Base-by-base conservation (phyloP, 495 filamentous ascomycete genomes). In the Tricharina praecox region DNA sequence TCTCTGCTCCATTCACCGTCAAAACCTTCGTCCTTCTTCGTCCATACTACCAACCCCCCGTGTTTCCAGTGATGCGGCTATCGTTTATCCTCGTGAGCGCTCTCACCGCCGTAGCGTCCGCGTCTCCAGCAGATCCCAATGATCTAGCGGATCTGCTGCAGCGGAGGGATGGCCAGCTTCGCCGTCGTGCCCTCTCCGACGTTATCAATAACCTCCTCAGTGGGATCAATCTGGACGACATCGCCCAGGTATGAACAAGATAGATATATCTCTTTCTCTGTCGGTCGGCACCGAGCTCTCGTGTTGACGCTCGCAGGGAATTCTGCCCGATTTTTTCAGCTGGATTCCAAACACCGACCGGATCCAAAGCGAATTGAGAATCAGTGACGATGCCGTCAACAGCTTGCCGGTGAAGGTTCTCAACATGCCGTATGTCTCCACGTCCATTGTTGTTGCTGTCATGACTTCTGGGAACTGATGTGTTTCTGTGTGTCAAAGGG, bases 361-460 rank as follows among this genome's bases (percentile, higher is more conserved):
- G 18, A 59, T 59, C 30, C 26, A 45, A 52, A 77, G 67, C 48
- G 69, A 69, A 33, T 64, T 84, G 2, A 73, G 75, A 2, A 63
- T 85, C 34, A 62, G 69, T 42, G 67, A 72, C 43, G 55, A 55
- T 10, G 69, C 76, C n/a, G 60, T 82, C 19, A 66, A 58, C 11
- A 71, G 75, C 3, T 61, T 72, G 30, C 81, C 82, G 0, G 79
- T 81, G 1, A 71, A 82, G 51, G 78, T 81, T 15, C 58, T 85
- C 42, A 84, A 85, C 53, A 63, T 86, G 8, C 77, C 79, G 64
- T 73, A 55, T 57, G 66, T 60, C 35, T n/a, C 34, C 49, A 13
- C 19, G 25, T 13, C 42, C 9, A 13, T 2, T 15, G 38, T 19
- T 25, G 47, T 19, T 36, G 9, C 16, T 23, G 16, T 19, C 50